Conservation (phyloP, 1,284 basidiomycete genomes). For the Trichosporon asahii region DNA sequence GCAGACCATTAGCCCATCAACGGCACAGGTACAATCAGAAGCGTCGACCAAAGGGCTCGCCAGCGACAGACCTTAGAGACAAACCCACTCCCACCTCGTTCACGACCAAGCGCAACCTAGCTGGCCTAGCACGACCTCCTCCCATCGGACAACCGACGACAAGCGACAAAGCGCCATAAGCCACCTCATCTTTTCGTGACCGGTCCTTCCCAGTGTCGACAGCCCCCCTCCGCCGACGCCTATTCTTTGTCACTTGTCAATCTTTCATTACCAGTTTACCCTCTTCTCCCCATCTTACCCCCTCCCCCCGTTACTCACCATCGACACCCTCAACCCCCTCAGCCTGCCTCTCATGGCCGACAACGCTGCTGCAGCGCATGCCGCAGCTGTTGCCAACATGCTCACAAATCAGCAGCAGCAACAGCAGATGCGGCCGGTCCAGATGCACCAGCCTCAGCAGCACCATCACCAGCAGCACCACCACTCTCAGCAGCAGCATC, state of each 20-base stretch:
- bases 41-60: background rate
- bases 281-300: background rate
- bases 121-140: background rate
- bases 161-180: conserved; percentile 9
- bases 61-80: background rate
- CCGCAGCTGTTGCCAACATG: conserved; percentile 9
- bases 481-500: background rate
- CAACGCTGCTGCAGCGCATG: conserved; percentile 3
- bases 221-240: background rate
- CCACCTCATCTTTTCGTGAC: background rate
- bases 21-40: background rate
- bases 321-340: conserved; percentile 3
- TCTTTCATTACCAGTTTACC: conserved; percentile 3
- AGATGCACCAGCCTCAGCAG: conserved; percentile 8
- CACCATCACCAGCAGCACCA: conserved; percentile 1
- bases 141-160: background rate
- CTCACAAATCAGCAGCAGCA: conserved; percentile 2
- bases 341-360: conserved; percentile 3
- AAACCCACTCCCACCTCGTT: background rate
- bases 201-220: background rate
- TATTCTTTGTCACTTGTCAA: conserved; percentile 2
- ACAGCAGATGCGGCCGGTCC: conserved; percentile 1
- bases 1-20: background rate
- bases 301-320: conserved; percentile 1
- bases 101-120: background rate